Evolutionary conservation across 352 stramenopile species (phyloP), one percentile per base, ranked within the genome.

Genomic region (Globisporangium nodosum): DNA sequence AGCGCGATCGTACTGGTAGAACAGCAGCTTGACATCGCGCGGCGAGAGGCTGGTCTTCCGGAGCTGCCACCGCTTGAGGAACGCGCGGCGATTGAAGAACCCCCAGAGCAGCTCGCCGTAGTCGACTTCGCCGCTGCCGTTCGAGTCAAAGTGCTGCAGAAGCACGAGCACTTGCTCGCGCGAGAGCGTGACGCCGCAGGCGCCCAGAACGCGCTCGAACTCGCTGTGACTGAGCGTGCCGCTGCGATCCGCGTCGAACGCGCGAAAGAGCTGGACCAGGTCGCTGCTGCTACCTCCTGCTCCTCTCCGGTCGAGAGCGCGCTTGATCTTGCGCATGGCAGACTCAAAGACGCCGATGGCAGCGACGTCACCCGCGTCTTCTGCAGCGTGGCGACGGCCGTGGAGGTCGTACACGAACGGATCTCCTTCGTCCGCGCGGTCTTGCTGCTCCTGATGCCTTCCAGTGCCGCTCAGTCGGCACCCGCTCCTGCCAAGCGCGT

Each of bases 31-130:
- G 61, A 74, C 56, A 50, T 69, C 66, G 18, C 20, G 37, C 11
- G 60, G 18, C 9, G 58, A 71, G 39, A 67, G 37, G 16, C 47
- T 54, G 16, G 63, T 74, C 21, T 78, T 82, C 21, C 68, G 63
- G 18, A 69, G 60, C 20, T 66, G 40, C 81, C 81, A 90, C 37
- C 69, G 63, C 49, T 88, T 87, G 3, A 85, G 48, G 49, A 89
- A 89, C 18, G 68, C 66, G n/a, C 70, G 60, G 7, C 66, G 68
- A 37, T 88, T 78, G 63, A 89, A 87, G 56, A 87, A 83, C 12
- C 69, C 64, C 78, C 77, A 88, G 1, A 91, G 61, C 33, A 91
- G 57, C 54, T 88, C 75, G 3, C 54, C 66, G 50, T 87, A 88
- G 64, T 84, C 68, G 49, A 89, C 70, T 11, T 69, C 71, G 0